A percentile compares a stretch with the other conserved stretches of the same genome.
phyloP scores from a whole-genome alignment of 2,329 filamentous ascomycete species.

The Aureobasidium sp. region DNA sequence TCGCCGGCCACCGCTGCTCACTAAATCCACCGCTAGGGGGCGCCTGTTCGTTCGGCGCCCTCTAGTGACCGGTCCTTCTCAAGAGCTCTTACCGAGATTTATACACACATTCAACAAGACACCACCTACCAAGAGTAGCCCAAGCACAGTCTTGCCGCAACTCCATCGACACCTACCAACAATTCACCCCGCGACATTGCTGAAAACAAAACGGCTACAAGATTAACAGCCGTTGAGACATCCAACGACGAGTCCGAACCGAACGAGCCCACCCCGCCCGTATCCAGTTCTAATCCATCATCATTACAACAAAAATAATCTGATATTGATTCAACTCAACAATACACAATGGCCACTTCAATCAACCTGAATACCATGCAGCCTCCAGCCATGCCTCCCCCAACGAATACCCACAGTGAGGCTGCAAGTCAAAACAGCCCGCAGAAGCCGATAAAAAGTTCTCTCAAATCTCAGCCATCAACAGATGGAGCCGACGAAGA shows the following conservation, averaged over 20 bases:
- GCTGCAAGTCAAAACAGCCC: constrained; percentile 17
- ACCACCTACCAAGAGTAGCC: constrained; percentile 9
- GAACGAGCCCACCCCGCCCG: background rate
- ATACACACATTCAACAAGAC: constrained; percentile 24
- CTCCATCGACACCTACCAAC: background rate
- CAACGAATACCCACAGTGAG: background rate
- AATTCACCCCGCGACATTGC: constrained; percentile 1
- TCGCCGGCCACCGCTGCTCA: constrained; percentile 28
- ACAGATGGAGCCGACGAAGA: constrained; percentile 10
- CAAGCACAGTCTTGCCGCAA: constrained; percentile 6
- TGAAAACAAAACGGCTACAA: background rate
- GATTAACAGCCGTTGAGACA: constrained; percentile 9
- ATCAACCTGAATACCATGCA: background rate
- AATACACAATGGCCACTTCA: constrained; percentile 11
- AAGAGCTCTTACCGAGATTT: constrained; percentile 26
- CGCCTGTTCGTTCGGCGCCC: constrained; percentile 22
- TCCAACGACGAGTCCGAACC: constrained; percentile 8
- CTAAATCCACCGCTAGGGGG: constrained; percentile 30
- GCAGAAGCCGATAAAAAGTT: constrained; percentile 1
- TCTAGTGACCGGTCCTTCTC: constrained; percentile 25
- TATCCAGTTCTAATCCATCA: background rate
- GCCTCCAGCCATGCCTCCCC: background rate
- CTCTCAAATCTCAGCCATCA: background rate
- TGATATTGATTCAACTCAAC: constrained; percentile 1
- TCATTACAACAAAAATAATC: background rate